These are phyloP conservation scores for Porcisia deanei DNA, from an alignment of 208 protist species.

Conservation along the genomic window DNA sequence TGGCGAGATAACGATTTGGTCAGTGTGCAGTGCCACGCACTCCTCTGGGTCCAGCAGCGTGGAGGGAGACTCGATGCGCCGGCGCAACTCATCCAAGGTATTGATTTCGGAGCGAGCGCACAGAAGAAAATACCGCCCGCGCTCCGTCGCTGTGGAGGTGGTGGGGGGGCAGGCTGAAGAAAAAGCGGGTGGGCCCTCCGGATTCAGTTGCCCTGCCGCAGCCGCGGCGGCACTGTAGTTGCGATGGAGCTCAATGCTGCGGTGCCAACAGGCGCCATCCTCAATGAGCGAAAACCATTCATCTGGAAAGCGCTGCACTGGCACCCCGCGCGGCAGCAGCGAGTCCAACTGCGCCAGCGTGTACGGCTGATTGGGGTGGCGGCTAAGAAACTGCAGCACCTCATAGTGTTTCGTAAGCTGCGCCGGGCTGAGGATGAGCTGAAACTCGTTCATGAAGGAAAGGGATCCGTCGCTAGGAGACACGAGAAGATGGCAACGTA, in stretches of 20 bases:
- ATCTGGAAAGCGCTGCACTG: conserved; percentile 75
- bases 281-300: conserved; percentile 72
- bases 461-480: no score
- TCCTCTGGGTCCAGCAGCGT: conserved; percentile 63
- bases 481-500: not conserved
- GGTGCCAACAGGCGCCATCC: conserved; percentile 51
- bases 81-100: conserved; percentile 52
- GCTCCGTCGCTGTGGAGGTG: conserved; percentile 4
- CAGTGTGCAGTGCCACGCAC: conserved; percentile 85
- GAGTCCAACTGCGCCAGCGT: conserved; percentile 82
- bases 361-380: conserved; percentile 68
- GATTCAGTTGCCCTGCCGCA: not conserved
- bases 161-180: not conserved
- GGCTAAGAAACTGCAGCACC: conserved; percentile 73
- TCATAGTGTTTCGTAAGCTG: conserved; percentile 89
- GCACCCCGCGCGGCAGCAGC: conserved; percentile 72
- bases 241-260: conserved; percentile 67
- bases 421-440: conserved; percentile 56
- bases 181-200: not conserved
- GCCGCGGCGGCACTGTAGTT: conserved; percentile 1
- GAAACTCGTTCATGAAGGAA: conserved; percentile 67
- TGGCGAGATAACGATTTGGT: conserved; percentile 65
- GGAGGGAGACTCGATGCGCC: conserved; percentile 56
- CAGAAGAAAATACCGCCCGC: conserved; percentile 39
- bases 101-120: conserved; percentile 57